Evolutionary conservation across 345 rosid genomes (phyloP).

Genomic region (Acer campestre): DNA sequence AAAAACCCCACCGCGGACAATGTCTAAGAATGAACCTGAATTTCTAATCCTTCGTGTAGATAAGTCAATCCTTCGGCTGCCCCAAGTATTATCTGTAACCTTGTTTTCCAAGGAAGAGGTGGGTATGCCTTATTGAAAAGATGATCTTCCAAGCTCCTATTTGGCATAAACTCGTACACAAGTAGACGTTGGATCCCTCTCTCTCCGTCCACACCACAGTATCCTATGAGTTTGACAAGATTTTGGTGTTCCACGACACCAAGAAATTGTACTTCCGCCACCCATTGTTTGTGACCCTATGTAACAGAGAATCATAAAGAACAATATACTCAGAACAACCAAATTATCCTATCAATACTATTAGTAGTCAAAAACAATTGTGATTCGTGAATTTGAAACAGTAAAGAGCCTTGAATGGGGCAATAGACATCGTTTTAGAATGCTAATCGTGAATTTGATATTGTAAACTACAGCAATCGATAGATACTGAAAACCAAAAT

Average conservation of each 20-base stretch:
- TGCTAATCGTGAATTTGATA: too few relatives aligned
- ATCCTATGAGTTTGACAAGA: conserved; percentile 87
- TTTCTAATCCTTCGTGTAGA: conserved; percentile 74
- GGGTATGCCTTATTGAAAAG: conserved; percentile 59
- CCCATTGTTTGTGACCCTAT: conserved; percentile 95
- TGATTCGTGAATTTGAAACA: not conserved
- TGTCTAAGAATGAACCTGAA: conserved; percentile 54
- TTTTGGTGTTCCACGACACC: conserved; percentile 79
- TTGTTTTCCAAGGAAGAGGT: conserved; percentile 66
- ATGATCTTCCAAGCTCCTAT: conserved; percentile 86
- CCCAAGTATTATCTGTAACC: conserved; percentile 68
- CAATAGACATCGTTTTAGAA: not conserved
- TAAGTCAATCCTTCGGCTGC: conserved; percentile 87
- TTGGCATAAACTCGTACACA: conserved; percentile 79
- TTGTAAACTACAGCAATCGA: too few relatives aligned
- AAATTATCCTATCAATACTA: not conserved
- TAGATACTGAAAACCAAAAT: not conserved
- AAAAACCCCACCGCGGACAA: not conserved
- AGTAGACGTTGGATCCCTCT: conserved; percentile 77
- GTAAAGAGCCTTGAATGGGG: not conserved
- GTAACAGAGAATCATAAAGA: conserved; percentile 6
- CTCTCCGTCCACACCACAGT: conserved; percentile 71
- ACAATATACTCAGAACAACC: not conserved
- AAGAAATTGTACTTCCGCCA: conserved; percentile 86
- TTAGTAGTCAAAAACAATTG: too few relatives aligned